A percentile compares a stretch with the other conserved stretches of the same genome.
Conservation (phyloP, 2,329 filamentous ascomycete species). For the Colletotrichum magnum region DNA sequence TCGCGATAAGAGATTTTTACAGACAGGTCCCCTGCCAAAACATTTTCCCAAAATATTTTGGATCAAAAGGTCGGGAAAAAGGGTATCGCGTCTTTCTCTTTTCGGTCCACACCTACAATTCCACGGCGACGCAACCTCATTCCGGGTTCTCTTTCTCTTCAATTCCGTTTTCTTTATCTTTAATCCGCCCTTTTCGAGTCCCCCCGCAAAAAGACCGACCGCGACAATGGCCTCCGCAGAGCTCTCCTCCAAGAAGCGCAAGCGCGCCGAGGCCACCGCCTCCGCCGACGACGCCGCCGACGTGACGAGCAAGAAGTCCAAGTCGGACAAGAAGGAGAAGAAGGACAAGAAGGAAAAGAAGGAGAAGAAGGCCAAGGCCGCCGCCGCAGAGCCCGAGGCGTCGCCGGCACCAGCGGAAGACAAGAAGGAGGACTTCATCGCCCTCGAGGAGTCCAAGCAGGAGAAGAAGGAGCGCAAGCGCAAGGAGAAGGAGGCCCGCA, state of each 20-base stretch:
- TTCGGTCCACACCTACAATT: background rate
- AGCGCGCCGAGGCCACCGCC: conserved; percentile 42
- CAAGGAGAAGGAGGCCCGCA: conserved; percentile 42
- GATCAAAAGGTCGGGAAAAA: background rate
- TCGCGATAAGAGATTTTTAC: conserved; percentile 28
- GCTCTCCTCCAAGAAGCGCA: conserved; percentile 45
- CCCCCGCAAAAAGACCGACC: background rate
- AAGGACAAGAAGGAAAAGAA: conserved; percentile 43
- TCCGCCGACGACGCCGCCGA: conserved; percentile 28
- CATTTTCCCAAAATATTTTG: conserved; percentile 6
- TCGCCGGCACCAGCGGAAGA: background rate
- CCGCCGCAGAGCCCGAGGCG: background rate
- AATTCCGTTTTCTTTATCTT: background rate
- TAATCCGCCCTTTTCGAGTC: background rate
- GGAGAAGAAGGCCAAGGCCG: conserved; percentile 36
- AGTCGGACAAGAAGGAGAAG: conserved; percentile 45
- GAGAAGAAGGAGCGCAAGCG: conserved; percentile 50
- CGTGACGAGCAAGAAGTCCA: conserved; percentile 44
- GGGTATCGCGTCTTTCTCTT: background rate
- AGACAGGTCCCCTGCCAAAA: background rate
- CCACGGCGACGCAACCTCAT: background rate
- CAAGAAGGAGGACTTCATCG: conserved; percentile 26
- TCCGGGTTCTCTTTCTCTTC: background rate
- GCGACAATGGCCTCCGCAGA: conserved; percentile 33
- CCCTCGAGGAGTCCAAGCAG: conserved; percentile 39